Base-by-base conservation (phyloP, 2,329 filamentous ascomycete species). In the Aphanocladium album region DNA sequence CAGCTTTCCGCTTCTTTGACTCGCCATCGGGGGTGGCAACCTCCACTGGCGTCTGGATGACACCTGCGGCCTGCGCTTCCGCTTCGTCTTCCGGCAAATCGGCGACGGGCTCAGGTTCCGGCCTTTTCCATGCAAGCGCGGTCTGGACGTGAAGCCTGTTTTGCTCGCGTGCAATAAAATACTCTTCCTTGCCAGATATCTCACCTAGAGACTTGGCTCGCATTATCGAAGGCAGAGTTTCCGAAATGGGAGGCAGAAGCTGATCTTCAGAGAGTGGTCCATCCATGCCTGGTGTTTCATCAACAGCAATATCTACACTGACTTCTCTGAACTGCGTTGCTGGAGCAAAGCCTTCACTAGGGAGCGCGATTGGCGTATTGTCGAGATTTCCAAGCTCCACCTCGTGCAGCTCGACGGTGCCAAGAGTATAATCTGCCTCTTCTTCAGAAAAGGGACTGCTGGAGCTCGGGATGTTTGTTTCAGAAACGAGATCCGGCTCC, bases 121-220 rank as follows among this genome's bases (percentile, higher is more conserved):
- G 19, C 6, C 27, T 17, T 14, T 9, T 2, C 16, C 35, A 21
- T 17, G 23, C 7, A 14, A 27, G 7, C 16, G 21, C 1, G 19
- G 27, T n/a, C 12, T 30, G 35, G 2, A 54, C 16, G 7, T 14
- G 9, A 5, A 50, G 56, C 46, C 69, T 73, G 57, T 77, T 79
- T 23, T 69, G 65, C 51, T 75, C 76, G 27, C 77, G 69, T 6
- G 77, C 76, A 3, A 66, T 67, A 55, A 78, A 79, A 55, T 67
- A 79, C 23, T 76, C 75, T 9, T 62, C 62, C 54, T 77, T 78
- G 1, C 74, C 76, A 3, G 70, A 72, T 55, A 67, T 72, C 25
- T 69, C 65, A 1, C 75, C 41, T 1, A 49, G 39, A n/a, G 25
- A 21, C 19, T 17, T 16, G 3, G 27, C 39, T 35, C 17, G 25